A percentile compares a stretch with the other conserved stretches of the same genome.
phyloP scores from a whole-genome alignment of 148 eudicot genomes.

The Rhododendron kiyosumense region DNA sequence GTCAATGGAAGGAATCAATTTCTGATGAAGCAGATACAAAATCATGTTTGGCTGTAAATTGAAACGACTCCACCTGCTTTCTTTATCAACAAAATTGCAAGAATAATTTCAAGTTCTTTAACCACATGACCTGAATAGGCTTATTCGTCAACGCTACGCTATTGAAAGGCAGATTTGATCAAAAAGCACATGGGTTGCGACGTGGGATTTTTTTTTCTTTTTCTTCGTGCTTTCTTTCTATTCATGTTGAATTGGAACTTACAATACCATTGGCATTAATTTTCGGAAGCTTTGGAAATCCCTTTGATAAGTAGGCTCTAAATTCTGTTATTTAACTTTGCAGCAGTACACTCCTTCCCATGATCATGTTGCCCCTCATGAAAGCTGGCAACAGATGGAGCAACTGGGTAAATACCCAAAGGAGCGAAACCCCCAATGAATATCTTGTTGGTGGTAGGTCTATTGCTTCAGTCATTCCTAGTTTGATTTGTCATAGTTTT shows the following conservation, averaged over 20 bases:
- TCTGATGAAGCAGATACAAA: not conserved
- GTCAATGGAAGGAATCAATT: not conserved
- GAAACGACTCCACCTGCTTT: not conserved
- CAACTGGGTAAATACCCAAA: conserved; percentile 64
- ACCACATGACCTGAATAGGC: not conserved
- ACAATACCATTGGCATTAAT: not conserved
- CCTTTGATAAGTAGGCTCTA: not conserved
- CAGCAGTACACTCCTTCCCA: conserved; percentile 63
- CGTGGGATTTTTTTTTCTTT: not conserved
- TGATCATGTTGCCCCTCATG: conserved; percentile 73
- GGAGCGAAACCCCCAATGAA: conserved; percentile 33
- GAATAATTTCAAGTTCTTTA: not conserved
- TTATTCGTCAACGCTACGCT: not conserved
- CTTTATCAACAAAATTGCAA: not conserved
- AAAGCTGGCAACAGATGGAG: conserved; percentile 88
- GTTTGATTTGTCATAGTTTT: conserved; percentile 26
- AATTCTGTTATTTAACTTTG: conserved; percentile 20
- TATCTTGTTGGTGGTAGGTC: conserved; percentile 29
- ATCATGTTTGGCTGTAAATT: conserved; percentile 1
- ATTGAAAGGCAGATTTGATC: not conserved
- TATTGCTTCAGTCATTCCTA: conserved; percentile 17
- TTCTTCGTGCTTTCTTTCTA: not conserved
- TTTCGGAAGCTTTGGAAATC: not conserved
- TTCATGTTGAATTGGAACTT: not conserved
- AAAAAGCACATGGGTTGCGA: not conserved